phyloP scores from a whole-genome alignment of 2,329 filamentous ascomycete species.

The Metarhizium album region DNA sequence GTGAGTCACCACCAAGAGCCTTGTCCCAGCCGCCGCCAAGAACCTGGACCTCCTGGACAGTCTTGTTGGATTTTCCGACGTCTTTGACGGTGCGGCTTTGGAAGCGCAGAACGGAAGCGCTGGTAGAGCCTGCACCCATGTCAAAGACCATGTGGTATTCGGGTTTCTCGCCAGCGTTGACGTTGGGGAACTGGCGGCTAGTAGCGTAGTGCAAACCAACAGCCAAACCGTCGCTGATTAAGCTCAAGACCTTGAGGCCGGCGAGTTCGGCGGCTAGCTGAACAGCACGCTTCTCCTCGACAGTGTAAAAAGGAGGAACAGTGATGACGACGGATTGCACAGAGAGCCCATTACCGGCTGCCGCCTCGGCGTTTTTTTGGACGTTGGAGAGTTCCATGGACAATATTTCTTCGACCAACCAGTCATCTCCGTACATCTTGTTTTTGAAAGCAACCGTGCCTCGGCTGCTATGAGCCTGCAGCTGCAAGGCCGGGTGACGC shows the following conservation, averaged over 20 bases:
- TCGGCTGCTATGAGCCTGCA: slow-evolving; percentile 48
- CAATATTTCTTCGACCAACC: slow-evolving; percentile 83
- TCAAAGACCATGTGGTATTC: slow-evolving; percentile 93
- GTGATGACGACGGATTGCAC: slow-evolving; percentile 82
- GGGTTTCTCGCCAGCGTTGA: slow-evolving; percentile 72
- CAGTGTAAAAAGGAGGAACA: slow-evolving; percentile 79
- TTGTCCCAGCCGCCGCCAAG: slow-evolving; percentile 81
- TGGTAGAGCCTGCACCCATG: slow-evolving; percentile 93
- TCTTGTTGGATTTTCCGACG: slow-evolving; percentile 89
- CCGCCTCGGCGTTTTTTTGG: slow-evolving; percentile 71
- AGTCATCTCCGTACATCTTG: slow-evolving; percentile 55
- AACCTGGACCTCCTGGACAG: slow-evolving; percentile 87
- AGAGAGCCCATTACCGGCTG: slow-evolving; percentile 64
- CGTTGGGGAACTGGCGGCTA: slow-evolving; percentile 74
- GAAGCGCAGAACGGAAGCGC: slow-evolving; percentile 81
- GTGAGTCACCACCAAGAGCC: slow-evolving; percentile 76
- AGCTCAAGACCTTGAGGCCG: slow-evolving; percentile 71
- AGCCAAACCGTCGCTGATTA: slow-evolving; percentile 83
- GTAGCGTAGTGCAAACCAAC: slow-evolving; percentile 95
- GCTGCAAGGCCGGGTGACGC: slow-evolving; percentile 67
- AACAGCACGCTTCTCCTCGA: slow-evolving; percentile 80
- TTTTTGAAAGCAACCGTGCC: slow-evolving; percentile 77
- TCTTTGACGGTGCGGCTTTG: slow-evolving; percentile 86
- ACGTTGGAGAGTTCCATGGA: slow-evolving; percentile 95
- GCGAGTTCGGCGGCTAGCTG: slow-evolving; percentile 78